These are phyloP conservation scores for Venustampulla echinocandica DNA, from an alignment of 495 filamentous ascomycete genomes.

Conservation along the genomic window DNA sequence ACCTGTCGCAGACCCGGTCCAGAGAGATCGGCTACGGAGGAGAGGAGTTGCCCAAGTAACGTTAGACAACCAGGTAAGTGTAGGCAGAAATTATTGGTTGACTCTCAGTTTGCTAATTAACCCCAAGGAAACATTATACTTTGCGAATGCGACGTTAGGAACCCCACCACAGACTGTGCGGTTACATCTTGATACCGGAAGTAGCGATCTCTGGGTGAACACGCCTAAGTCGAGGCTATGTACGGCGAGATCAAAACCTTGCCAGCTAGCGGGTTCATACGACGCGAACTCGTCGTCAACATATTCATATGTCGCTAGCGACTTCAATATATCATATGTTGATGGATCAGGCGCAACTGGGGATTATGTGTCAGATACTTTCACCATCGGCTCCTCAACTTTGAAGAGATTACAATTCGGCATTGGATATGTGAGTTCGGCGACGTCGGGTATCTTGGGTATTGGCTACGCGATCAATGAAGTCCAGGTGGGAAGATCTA, in stretches of 20 bases:
- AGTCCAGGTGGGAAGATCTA: constrained; percentile 58
- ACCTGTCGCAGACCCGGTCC: constrained; percentile 30
- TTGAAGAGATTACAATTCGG: constrained; percentile 74
- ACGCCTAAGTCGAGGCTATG: constrained; percentile 57
- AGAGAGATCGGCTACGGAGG: constrained; percentile 36
- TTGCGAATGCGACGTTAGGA: constrained; percentile 61
- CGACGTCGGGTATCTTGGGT: constrained; percentile 74
- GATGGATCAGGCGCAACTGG: constrained; percentile 75
- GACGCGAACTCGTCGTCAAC: constrained; percentile 70
- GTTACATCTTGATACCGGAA: constrained; percentile 72
- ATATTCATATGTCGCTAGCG: constrained; percentile 61
- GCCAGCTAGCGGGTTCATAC: constrained; percentile 56
- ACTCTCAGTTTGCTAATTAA: constrained; percentile 5
- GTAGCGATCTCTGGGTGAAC: constrained; percentile 87
- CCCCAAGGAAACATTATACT: constrained; percentile 54
- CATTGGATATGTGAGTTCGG: constrained; percentile 66
- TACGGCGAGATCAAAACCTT: constrained; percentile 33
- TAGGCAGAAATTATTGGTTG: neutral
- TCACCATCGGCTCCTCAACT: constrained; percentile 54
- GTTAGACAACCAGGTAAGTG: constrained; percentile 41
- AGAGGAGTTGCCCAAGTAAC: constrained; percentile 32
- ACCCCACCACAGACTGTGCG: constrained; percentile 58
- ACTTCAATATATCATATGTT: constrained; percentile 89
- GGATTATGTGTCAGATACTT: constrained; percentile 75
- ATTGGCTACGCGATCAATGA: constrained; percentile 85